Evolutionary conservation across 1,284 basidiomycete genomes (phyloP).

Genomic region (Prillingera fragicola): DNA sequence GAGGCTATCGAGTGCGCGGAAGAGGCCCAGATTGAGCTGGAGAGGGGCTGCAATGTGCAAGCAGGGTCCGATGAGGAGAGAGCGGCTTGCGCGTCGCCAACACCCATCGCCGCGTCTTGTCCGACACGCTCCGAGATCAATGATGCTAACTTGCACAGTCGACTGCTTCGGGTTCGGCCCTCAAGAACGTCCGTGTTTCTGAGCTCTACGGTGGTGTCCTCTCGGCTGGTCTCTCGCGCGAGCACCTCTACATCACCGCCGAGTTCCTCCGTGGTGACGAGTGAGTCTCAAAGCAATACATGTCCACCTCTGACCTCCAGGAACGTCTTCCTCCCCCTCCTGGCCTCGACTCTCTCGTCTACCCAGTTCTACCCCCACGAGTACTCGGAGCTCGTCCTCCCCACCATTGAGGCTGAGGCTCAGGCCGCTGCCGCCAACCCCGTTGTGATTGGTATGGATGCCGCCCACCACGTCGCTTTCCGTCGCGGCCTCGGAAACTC

Average conservation of each 20-base stretch:
- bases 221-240: constrained; percentile 76
- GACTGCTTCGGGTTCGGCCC: constrained; percentile 74
- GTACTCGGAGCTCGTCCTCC: constrained; percentile 76
- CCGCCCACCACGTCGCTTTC: constrained; percentile 84
- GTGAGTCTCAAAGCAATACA: constrained; percentile 57
- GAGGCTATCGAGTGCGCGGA: too few species aligned
- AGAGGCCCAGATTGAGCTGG: too few species aligned
- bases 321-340: constrained; percentile 76
- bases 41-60: neutral
- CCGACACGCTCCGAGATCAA: neutral
- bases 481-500: constrained; percentile 82
- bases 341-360: constrained; percentile 74
- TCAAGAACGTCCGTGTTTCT: constrained; percentile 85
- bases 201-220: constrained; percentile 93
- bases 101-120: too few species aligned
- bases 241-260: constrained; percentile 86
- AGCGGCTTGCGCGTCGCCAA: too few species aligned
- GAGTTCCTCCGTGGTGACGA: constrained; percentile 95
- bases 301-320: constrained; percentile 48
- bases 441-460: constrained; percentile 57
- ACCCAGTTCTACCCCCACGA: constrained; percentile 81
- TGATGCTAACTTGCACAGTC: constrained; percentile 49
- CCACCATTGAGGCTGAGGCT: constrained; percentile 66
- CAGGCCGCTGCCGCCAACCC: constrained; percentile 60
- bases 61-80: too few species aligned